Conservation (phyloP, 495 filamentous ascomycete genomes). For the Apiosordaria backusii region DNA sequence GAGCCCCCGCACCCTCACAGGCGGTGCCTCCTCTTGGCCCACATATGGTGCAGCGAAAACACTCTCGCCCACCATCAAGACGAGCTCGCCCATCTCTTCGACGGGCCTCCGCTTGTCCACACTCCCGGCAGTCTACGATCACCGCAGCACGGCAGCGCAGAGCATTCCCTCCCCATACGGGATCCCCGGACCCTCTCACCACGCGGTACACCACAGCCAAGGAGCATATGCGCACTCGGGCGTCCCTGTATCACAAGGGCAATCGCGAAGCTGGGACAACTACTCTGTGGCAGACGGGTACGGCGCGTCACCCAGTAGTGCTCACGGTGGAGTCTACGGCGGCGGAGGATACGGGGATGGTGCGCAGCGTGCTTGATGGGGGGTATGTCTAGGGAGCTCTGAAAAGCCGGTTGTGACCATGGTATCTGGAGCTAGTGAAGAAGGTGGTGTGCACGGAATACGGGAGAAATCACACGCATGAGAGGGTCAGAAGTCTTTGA, state of each 20-base stretch:
- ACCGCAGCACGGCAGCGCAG: constrained; percentile 22
- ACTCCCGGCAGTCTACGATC: constrained; percentile 32
- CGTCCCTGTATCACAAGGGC: constrained; percentile 27
- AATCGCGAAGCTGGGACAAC: constrained; percentile 34
- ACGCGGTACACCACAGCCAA: constrained; percentile 33
- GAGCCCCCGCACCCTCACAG: constrained; percentile 42
- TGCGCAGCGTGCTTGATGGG: constrained; percentile 35
- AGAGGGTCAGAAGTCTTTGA: background rate
- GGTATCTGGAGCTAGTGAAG: background rate
- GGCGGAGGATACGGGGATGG: constrained; percentile 40
- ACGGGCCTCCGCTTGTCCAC: constrained; percentile 28
- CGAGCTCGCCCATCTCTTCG: constrained; percentile 24
- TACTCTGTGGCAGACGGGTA: constrained; percentile 38
- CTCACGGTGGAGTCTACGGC: constrained; percentile 40
- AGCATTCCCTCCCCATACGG: constrained; percentile 30
- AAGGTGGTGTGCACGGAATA: background rate
- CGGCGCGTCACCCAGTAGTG: constrained; percentile 31
- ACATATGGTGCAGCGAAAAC: constrained; percentile 32
- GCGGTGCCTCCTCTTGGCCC: constrained; percentile 35
- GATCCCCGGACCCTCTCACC: constrained; percentile 30
- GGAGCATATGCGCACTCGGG: constrained; percentile 25
- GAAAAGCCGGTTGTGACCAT: background rate
- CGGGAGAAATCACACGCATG: background rate
- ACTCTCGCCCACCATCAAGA: constrained; percentile 42
- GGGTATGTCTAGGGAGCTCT: background rate